A percentile compares a stretch with the other conserved stretches of the same genome.
These are phyloP conservation scores for Saccharomyces mikatae DNA, from an alignment of 805 yeast genomes.

Conservation along the genomic window DNA sequence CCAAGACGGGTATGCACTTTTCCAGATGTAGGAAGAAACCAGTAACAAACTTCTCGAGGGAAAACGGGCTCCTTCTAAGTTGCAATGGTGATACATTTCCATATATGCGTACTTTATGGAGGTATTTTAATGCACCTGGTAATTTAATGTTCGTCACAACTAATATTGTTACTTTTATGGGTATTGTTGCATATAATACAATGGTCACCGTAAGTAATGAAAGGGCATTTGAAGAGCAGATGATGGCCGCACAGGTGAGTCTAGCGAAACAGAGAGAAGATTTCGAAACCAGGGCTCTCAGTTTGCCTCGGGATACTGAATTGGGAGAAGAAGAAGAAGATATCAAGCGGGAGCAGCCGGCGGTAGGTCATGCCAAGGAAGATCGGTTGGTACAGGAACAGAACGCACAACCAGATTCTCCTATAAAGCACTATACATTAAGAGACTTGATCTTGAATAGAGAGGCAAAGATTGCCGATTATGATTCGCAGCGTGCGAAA, in stretches of 20 bases:
- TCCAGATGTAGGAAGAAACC: neutral
- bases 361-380: neutral
- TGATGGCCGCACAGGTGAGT: neutral
- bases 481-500: neutral
- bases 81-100: constrained; percentile 3
- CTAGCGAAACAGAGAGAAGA: neutral
- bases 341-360: neutral
- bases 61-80: neutral
- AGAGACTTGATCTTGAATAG: neutral
- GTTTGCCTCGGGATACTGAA: neutral
- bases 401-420: neutral
- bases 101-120: constrained; percentile 23
- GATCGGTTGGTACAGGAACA: neutral
- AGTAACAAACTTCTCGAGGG: neutral
- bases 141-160: constrained; percentile 33
- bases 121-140: constrained; percentile 34
- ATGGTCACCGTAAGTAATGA: constrained; percentile 11
- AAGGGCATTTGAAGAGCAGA: neutral
- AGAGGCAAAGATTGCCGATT: neutral
- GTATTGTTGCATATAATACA: constrained; percentile 29
- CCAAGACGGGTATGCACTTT: neutral
- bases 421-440: neutral
- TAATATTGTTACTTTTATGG: constrained; percentile 30
- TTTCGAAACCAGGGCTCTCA: neutral
- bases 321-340: neutral